phyloP scores from a whole-genome alignment of 83 land plant species.

The Picea mariana region DNA sequence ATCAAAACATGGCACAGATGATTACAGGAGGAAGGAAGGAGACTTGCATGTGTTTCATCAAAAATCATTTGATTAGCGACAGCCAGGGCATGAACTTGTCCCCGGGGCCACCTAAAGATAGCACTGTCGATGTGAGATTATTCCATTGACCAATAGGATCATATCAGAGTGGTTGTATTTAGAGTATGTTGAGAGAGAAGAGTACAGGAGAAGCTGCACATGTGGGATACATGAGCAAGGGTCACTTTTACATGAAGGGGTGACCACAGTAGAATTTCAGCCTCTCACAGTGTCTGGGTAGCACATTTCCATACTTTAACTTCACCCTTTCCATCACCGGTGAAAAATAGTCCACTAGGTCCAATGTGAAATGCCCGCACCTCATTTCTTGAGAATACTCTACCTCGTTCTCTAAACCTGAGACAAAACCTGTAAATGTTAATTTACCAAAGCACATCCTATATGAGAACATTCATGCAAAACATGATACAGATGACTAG shows the following conservation, averaged over 20 bases:
- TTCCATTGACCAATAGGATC: slow-evolving; percentile 40
- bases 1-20: slow-evolving; percentile 24
- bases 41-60: slow-evolving; percentile 75
- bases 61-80: slow-evolving; percentile 76
- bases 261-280: too few relatives aligned
- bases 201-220: too few relatives aligned
- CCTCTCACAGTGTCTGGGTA: not conserved
- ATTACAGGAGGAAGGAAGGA: too few relatives aligned
- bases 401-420: slow-evolving; percentile 75
- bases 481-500: too few relatives aligned
- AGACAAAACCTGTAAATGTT: not conserved
- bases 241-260: slow-evolving; percentile 65
- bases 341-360: slow-evolving; percentile 71
- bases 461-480: too few relatives aligned
- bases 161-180: too few relatives aligned
- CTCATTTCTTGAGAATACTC: slow-evolving; percentile 54
- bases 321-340: slow-evolving; percentile 70
- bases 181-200: too few relatives aligned
- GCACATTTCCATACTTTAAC: slow-evolving; percentile 80
- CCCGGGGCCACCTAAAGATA: slow-evolving; percentile 76
- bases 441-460: too few relatives aligned
- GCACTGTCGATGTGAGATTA: slow-evolving; percentile 53
- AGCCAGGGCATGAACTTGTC: slow-evolving; percentile 86
- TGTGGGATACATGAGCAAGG: slow-evolving; percentile 11
- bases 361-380: slow-evolving; percentile 64